Conservation (phyloP, 2,329 filamentous ascomycete genomes). For the Xylaria sp. region DNA sequence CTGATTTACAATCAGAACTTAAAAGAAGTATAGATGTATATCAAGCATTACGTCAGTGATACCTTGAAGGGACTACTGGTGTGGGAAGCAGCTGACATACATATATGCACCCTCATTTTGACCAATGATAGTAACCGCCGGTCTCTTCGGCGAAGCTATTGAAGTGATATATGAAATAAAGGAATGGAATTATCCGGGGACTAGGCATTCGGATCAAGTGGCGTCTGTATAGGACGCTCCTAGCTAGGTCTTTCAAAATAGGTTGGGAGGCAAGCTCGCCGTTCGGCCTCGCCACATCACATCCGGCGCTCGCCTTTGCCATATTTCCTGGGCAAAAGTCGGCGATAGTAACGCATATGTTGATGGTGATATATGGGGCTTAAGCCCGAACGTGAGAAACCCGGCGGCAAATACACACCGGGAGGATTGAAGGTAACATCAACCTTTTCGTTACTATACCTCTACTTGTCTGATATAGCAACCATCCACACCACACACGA, state of each 20-base stretch:
- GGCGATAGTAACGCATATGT: neutral
- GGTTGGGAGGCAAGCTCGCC: neutral
- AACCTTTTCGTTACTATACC: neutral
- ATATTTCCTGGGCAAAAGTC: neutral
- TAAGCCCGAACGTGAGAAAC: neutral
- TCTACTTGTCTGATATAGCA: neutral
- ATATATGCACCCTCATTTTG: constrained; percentile 22
- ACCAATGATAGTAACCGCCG: constrained; percentile 10
- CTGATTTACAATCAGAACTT: constrained; percentile 19
- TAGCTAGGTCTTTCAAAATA: neutral
- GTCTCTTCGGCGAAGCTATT: neutral
- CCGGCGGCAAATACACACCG: neutral
- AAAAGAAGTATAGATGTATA: neutral
- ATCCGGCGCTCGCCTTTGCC: constrained; percentile 3
- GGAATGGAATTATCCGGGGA: neutral
- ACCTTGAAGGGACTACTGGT: constrained; percentile 1
- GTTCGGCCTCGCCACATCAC: constrained; percentile 8
- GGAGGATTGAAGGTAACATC: neutral
- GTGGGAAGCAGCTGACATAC: constrained; percentile 38
- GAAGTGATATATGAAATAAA: constrained; percentile 9
- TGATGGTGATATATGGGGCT: neutral
- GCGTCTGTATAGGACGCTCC: neutral
- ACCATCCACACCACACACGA: neutral
- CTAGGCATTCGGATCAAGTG: constrained; percentile 16
- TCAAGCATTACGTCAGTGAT: constrained; percentile 17